Evolutionary conservation across 2,329 filamentous ascomycete species (phyloP).

Genomic region (Venturia aucupariae): DNA sequence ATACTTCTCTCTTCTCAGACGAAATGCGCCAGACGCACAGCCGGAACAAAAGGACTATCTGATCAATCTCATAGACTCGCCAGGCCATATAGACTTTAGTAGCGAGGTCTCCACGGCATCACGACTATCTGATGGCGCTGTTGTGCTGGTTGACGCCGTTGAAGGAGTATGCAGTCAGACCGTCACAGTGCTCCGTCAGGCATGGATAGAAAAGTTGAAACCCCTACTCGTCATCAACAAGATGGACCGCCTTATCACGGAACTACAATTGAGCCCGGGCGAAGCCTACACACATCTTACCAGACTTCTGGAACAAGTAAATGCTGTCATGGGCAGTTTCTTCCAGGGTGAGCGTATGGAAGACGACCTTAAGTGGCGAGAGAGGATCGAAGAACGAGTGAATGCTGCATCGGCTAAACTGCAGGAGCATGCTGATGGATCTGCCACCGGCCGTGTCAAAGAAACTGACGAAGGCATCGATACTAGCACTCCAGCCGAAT

Average conservation of each 20-base stretch:
- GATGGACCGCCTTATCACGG: slow-evolving; percentile 88
- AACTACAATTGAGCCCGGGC: slow-evolving; percentile 82
- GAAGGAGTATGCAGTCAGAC: slow-evolving; percentile 98
- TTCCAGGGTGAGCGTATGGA: slow-evolving; percentile 98
- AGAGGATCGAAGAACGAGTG: slow-evolving; percentile 79
- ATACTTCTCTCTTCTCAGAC: slow-evolving; percentile 84
- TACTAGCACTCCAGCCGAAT: slow-evolving; percentile 47
- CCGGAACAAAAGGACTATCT: slow-evolving; percentile 80
- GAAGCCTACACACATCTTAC: slow-evolving; percentile 86
- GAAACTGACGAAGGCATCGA: slow-evolving; percentile 20
- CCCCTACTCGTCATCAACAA: slow-evolving; percentile 96
- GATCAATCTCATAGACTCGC: slow-evolving; percentile 95
- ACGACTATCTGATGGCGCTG: slow-evolving; percentile 83
- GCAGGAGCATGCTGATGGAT: slow-evolving; percentile 47
- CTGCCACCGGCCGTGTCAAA: not conserved
- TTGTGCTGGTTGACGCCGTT: slow-evolving; percentile 91
- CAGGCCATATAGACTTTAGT: slow-evolving; percentile 97
- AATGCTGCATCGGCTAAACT: slow-evolving; percentile 60
- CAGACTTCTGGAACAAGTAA: slow-evolving; percentile 89
- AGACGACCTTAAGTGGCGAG: slow-evolving; percentile 91
- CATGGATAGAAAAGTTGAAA: slow-evolving; percentile 92
- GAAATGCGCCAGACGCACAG: slow-evolving; percentile 54
- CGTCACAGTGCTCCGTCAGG: slow-evolving; percentile 88
- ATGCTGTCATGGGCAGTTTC: slow-evolving; percentile 93
- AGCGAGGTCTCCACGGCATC: slow-evolving; percentile 96